Conservation (phyloP, 345 rosid genomes). For the Microthlaspi erraticum region DNA sequence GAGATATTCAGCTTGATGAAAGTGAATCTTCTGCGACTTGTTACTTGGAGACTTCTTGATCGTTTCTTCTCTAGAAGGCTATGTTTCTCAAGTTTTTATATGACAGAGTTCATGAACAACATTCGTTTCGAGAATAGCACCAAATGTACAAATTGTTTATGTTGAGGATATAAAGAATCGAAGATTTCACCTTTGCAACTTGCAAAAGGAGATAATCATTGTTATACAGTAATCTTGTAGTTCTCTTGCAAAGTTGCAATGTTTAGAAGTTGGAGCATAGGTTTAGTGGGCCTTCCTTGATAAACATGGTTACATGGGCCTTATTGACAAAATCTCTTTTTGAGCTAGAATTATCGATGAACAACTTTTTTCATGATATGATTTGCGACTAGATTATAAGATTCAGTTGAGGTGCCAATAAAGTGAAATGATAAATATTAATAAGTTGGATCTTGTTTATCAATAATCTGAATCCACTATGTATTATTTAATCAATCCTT, state of each 20-base stretch:
- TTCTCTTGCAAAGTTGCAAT: background rate
- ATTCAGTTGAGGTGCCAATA: slow-evolving; percentile 29
- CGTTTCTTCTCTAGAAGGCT: slow-evolving; percentile 21
- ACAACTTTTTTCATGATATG: background rate
- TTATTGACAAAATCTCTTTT: background rate
- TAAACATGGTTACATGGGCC: slow-evolving; percentile 6
- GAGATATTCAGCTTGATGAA: slow-evolving; percentile 59
- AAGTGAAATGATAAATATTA: slow-evolving; percentile 7
- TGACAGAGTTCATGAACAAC: slow-evolving; percentile 7
- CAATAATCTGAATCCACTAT: slow-evolving; percentile 39
- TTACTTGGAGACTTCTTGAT: slow-evolving; percentile 51
- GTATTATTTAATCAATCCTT: background rate
- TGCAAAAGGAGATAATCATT: background rate
- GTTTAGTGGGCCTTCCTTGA: slow-evolving; percentile 1
- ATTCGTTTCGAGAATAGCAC: slow-evolving; percentile 13
- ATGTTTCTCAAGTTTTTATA: slow-evolving; percentile 4
- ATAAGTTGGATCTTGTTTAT: slow-evolving; percentile 31
- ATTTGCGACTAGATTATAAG: slow-evolving; percentile 2
- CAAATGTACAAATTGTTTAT: slow-evolving; percentile 32
- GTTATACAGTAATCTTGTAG: background rate
- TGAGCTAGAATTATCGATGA: background rate
- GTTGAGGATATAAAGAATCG: slow-evolving; percentile 12
- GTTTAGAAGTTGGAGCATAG: background rate
- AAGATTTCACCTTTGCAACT: background rate
- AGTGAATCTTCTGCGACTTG: slow-evolving; percentile 46